These are phyloP conservation scores for Terana coerulea DNA, from an alignment of 768 basidiomycete species.

Conservation along the genomic window DNA sequence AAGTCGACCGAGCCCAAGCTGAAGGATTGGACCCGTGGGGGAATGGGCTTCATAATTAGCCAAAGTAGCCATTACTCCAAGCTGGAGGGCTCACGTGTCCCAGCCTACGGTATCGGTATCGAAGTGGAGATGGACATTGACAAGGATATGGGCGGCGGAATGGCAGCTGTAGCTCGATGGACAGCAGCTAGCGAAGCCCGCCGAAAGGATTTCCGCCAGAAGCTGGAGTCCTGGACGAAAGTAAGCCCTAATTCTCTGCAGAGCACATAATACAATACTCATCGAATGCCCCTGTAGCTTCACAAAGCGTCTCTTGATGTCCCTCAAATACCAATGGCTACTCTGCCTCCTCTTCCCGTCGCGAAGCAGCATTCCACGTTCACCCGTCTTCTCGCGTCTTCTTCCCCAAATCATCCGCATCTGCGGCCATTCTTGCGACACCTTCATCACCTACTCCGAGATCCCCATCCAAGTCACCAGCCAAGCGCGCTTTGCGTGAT, in stretches of 20 bases:
- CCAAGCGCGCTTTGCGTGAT: constrained; percentile 30
- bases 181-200: constrained; percentile 66
- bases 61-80: constrained; percentile 74
- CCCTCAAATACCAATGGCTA: constrained; percentile 61
- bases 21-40: constrained; percentile 75
- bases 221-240: constrained; percentile 62
- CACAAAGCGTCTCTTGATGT: constrained; percentile 39
- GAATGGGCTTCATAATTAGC: constrained; percentile 75
- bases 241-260: constrained; percentile 33
- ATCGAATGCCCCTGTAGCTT: constrained; percentile 36
- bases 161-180: constrained; percentile 89
- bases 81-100: constrained; percentile 57
- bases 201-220: constrained; percentile 51
- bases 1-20: constrained; percentile 30
- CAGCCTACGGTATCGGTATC: constrained; percentile 82
- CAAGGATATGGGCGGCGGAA: constrained; percentile 75
- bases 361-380: constrained; percentile 59
- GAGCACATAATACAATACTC: not conserved
- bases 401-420: constrained; percentile 57
- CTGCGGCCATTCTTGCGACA: constrained; percentile 28
- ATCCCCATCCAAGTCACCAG: constrained; percentile 30
- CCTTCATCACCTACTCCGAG: constrained; percentile 28
- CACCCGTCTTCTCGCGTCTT: constrained; percentile 67
- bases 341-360: constrained; percentile 56
- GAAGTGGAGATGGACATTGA: constrained; percentile 85